Evolutionary conservation across 768 basidiomycete species (phyloP), one percentile per base, ranked within the genome.

Genomic region (Goffeauzyma gilvescens): DNA sequence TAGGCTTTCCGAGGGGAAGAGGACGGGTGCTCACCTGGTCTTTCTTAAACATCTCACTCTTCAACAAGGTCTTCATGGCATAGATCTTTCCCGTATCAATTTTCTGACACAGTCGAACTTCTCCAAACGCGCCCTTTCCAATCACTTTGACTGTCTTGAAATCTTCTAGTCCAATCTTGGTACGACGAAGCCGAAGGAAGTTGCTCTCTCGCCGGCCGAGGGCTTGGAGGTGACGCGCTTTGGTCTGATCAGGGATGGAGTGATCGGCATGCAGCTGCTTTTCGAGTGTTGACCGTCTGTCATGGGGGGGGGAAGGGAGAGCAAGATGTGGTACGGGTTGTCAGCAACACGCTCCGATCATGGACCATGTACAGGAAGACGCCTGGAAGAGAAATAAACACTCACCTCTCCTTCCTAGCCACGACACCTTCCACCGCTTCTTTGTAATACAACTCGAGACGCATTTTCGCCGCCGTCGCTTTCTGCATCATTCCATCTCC

Each of bases 21-120:
- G 15, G 23, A 7, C 6, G 20, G 17, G 17, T 13, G 54, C 74
- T 35, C 46, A 81, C 89, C 71, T 98, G 90, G 59, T 98, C 93
- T 63, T 93, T 93, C 67, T 95, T 90, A 64, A 98, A 74, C 93
- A 96, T 98, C 63, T 95, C 93, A 37, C 81, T 81, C 69, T 98
- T 98, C 66, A 80, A 78, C 59, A 96, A 67, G 18, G 85, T 83
- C 67, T 96, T 96, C 90, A 98, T 93, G 14, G 93, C 93, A 63
- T 95, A 98, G 43, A 96, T 93, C 68, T 86, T 93, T 26, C 87
- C 86, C 1, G 89, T 95, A 59, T 98, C 93, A 13, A 72, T 74
- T 65, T 98, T 98, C 60, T 98, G 90, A 23, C 93, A 89, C 24
- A 98, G 71, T 32, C 93, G 75, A 38, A 98, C 86, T 69, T 98